A percentile compares a stretch with the other conserved stretches of the same genome.
These are phyloP conservation scores for Intubia oerlemansii DNA, from an alignment of 2,329 filamentous ascomycete genomes.

Conservation along the genomic window DNA sequence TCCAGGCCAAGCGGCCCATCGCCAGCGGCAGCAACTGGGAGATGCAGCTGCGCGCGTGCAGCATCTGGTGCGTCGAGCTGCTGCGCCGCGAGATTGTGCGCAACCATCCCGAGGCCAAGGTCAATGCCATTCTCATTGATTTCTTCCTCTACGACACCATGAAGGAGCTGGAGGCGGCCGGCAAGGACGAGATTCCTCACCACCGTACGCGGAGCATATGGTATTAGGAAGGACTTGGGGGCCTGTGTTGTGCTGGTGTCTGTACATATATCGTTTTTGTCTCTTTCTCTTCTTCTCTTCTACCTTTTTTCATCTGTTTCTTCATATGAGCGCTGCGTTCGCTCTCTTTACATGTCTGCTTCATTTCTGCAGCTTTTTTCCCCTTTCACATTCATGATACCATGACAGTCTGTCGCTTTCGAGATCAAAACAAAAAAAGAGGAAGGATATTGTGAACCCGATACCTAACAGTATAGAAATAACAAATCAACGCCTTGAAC, in stretches of 20 bases:
- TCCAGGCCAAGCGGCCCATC: slow-evolving; percentile 43
- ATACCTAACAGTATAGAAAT: too few species aligned
- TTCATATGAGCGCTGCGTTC: too few species aligned
- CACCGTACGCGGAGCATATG: slow-evolving; percentile 86
- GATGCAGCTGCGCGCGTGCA: slow-evolving; percentile 71
- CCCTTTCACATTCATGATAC: neutral
- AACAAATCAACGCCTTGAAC: too few species aligned
- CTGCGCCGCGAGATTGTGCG: slow-evolving; percentile 61
- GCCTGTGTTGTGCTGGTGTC: too few species aligned
- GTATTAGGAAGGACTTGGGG: too few species aligned
- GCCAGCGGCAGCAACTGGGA: slow-evolving; percentile 60
- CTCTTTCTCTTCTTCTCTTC: neutral
- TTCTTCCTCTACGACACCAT: slow-evolving; percentile 94
- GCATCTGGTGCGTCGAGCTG: slow-evolving; percentile 89
- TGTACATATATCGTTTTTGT: too few species aligned
- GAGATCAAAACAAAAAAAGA: neutral
- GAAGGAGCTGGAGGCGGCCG: slow-evolving; percentile 55
- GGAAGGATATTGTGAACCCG: too few species aligned
- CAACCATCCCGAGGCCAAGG: slow-evolving; percentile 44
- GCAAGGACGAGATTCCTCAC: slow-evolving; percentile 48
- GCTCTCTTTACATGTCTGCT: neutral
- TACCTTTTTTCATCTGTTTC: neutral
- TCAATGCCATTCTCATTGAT: slow-evolving; percentile 87
- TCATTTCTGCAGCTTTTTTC: neutral
- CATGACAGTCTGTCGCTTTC: neutral